A percentile compares a stretch with the other conserved stretches of the same genome.
Conservation (phyloP, 768 basidiomycete genomes). For the Lactifluus hygrophoroides region DNA sequence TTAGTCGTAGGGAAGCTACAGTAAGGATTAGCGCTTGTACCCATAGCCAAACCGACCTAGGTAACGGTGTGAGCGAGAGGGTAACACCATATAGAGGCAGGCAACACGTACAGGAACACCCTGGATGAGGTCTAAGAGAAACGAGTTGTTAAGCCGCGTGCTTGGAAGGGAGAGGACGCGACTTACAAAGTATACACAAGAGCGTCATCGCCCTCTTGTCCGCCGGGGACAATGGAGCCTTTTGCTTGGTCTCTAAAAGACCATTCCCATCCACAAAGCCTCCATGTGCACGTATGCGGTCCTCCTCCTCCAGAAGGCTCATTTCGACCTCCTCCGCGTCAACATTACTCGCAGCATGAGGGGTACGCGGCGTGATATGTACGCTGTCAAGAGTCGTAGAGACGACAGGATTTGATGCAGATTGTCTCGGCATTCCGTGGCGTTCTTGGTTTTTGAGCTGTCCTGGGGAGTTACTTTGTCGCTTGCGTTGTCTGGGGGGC, state of each 20-base stretch:
- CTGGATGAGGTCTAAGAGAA: constrained; percentile 43
- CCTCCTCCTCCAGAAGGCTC: constrained; percentile 18
- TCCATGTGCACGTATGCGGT: constrained; percentile 1
- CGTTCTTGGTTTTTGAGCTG: background rate
- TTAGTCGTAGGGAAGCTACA: background rate
- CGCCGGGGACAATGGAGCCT: constrained; percentile 18
- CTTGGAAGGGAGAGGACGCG: background rate
- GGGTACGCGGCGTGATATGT: constrained; percentile 17
- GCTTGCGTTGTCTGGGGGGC: background rate
- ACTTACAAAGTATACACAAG: constrained; percentile 40
- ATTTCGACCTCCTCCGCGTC: constrained; percentile 21
- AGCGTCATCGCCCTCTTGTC: constrained; percentile 40
- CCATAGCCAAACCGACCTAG: constrained; percentile 83
- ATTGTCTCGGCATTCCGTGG: background rate
- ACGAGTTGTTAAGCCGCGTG: background rate
- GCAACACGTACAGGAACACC: constrained; percentile 71
- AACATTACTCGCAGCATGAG: background rate
- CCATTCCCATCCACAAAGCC: constrained; percentile 20
- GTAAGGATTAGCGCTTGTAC: constrained; percentile 31
- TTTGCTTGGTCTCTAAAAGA: background rate
- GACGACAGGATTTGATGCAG: background rate
- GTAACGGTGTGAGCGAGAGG: constrained; percentile 1
- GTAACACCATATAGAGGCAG: constrained; percentile 19
- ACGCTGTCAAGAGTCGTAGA: constrained; percentile 6
- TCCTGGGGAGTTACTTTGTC: background rate